Evolutionary conservation across 495 filamentous ascomycete genomes (phyloP), one percentile per base, ranked within the genome.

Genomic region (Aspergillus coremiiformis): DNA sequence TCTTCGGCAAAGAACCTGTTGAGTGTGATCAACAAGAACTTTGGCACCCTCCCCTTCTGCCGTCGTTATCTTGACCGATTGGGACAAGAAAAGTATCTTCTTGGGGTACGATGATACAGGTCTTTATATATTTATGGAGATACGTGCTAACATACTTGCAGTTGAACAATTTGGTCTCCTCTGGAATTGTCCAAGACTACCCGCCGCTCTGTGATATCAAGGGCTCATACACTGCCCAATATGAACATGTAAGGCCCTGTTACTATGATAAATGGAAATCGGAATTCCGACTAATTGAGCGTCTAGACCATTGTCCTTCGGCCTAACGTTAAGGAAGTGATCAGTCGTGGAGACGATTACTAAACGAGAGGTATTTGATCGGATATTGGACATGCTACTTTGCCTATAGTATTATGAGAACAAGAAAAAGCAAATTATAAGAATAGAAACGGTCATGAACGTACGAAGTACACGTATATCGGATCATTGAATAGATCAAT

Each of bases 161-260:
- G 86, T 71, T 96, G 72, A 95, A 95, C 70, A 93, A 90, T 65
- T 77, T 96, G 46, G 89, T 95, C 15, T 74, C 79, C 8, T 81
- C 78, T 45, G 90, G 89, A 11, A 89, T 96, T 59, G 87, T 96
- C 20, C 87, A 95, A 67, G 82, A 85, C 35, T 96, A 96, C 63
- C 89, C 90, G 1, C 91, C 91, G 19, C 76, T 96, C 41, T 83
- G 84, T 53, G 91, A 96, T 75, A 83, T 89, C 71, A 95, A 95
- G 81, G 91, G 91, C 49, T 92, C 87, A 19, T 96, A 93, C 66
- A 95, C 90, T 17, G 91, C 91, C 55, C 91, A 96, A 69, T 95
- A 77, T 62, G 91, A 96, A 78, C 91, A 96, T 77, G 89, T 93
- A 73, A 78, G 86, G 72, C 20, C 67, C 29, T 35, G 7, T 4